These are phyloP conservation scores for Quillaja saponaria DNA, from an alignment of 306 rosid genomes.

Conservation along the genomic window DNA sequence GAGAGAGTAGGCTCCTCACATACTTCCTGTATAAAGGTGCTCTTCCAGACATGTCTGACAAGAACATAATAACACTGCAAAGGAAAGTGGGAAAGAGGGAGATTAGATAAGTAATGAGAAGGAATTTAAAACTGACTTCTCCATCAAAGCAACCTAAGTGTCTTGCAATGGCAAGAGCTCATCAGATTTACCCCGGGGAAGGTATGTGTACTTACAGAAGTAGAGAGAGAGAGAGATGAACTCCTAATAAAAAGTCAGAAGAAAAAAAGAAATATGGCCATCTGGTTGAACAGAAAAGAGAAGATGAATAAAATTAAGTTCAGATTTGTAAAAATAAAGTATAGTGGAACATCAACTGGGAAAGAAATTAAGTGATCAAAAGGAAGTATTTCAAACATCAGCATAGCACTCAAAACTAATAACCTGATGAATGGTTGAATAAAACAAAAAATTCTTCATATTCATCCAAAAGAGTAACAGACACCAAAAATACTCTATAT, in stretches of 20 bases:
- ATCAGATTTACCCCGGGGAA: slow-evolving; percentile 3
- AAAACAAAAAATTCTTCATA: no score
- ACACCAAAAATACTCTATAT: slow-evolving; percentile 7
- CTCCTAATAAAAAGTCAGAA: slow-evolving; percentile 3
- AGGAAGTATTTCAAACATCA: background rate
- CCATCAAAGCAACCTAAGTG: slow-evolving; percentile 27
- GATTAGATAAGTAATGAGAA: slow-evolving; percentile 37
- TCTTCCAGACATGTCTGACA: slow-evolving; percentile 95
- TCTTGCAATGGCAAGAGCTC: slow-evolving; percentile 16
- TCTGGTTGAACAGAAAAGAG: slow-evolving; percentile 20
- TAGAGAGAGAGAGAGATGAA: slow-evolving; percentile 5
- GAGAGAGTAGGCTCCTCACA: slow-evolving; percentile 30
- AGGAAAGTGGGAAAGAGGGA: slow-evolving; percentile 35
- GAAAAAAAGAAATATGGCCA: no score
- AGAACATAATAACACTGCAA: slow-evolving; percentile 81
- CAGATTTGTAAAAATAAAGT: slow-evolving; percentile 22
- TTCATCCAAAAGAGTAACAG: slow-evolving; percentile 8
- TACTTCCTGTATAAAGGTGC: slow-evolving; percentile 91
- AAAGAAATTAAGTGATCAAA: slow-evolving; percentile 3
- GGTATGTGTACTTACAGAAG: slow-evolving; percentile 15
- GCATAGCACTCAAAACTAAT: slow-evolving; percentile 11
- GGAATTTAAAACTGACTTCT: slow-evolving; percentile 17
- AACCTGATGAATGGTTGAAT: slow-evolving; percentile 16
- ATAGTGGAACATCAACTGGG: slow-evolving; percentile 5
- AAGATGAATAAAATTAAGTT: slow-evolving; percentile 23